Conservation (phyloP, 441 rosid genomes). For the Gossypium schwendimanii region DNA sequence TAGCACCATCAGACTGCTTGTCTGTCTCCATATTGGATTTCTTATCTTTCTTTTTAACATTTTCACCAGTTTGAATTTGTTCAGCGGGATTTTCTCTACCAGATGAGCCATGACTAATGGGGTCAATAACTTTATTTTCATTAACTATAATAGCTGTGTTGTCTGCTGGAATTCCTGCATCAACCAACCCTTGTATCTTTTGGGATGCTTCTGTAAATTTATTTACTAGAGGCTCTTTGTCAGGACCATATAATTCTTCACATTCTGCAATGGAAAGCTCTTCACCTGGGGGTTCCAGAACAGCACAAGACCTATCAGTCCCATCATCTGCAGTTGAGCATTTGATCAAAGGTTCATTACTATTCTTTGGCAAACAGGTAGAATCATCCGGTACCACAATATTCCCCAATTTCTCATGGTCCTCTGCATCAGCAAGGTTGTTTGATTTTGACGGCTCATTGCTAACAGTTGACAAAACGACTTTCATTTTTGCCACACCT, state of each 20-base stretch:
- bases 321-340: constrained; percentile 24
- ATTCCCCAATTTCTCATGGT: constrained; percentile 25
- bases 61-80: constrained; percentile 32
- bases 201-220: constrained; percentile 36
- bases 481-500: constrained; percentile 57
- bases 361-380: constrained; percentile 12
- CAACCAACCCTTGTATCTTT: constrained; percentile 17
- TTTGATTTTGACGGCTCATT: constrained; percentile 34
- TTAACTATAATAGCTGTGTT: constrained; percentile 17
- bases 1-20: constrained; percentile 24
- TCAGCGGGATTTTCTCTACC: constrained; percentile 26
- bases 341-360: constrained; percentile 12
- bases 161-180: constrained; percentile 24
- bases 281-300: constrained; percentile 30
- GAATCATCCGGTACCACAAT: constrained; percentile 25
- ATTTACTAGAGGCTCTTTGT: constrained; percentile 55
- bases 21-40: constrained; percentile 24
- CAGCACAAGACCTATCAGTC: constrained; percentile 16
- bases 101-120: constrained; percentile 25
- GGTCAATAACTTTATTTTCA: constrained; percentile 17
- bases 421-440: constrained; percentile 23
- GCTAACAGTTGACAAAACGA: constrained; percentile 55
- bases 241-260: constrained; percentile 89
- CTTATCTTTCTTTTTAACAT: constrained; percentile 30
- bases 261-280: constrained; percentile 66